phyloP scores from a whole-genome alignment of 495 filamentous ascomycete genomes.

The Filosporella fistucella region DNA sequence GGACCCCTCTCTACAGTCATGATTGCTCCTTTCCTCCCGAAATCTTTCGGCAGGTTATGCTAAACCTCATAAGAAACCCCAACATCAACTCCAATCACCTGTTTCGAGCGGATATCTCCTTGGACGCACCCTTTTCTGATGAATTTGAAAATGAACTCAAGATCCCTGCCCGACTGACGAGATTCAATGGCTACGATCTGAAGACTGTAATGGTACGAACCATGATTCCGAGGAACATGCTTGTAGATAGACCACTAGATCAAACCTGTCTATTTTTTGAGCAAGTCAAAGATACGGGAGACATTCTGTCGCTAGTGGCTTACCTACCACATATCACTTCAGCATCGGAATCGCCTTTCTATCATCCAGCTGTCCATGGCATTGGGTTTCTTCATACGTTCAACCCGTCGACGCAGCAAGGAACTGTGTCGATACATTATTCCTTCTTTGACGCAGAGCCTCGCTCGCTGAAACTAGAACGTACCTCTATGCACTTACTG shows the following conservation, averaged over 20 bases:
- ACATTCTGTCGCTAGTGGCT: conserved; percentile 54
- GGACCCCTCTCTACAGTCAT: conserved; percentile 47
- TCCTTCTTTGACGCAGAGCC: conserved; percentile 48
- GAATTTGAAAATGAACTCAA: conserved; percentile 4
- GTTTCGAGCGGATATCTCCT: conserved; percentile 82
- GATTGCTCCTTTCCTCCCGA: conserved; percentile 52
- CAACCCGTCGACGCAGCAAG: conserved; percentile 30
- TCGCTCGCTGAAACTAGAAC: conserved; percentile 49
- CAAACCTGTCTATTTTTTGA: conserved; percentile 77
- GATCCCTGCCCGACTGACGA: conserved; percentile 32
- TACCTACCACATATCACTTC: conserved; percentile 70
- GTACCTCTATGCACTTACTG: conserved; percentile 68
- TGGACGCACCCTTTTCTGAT: conserved; percentile 26
- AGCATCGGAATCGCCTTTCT: conserved; percentile 68
- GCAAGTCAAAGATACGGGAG: conserved; percentile 11
- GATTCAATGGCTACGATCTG: conserved; percentile 47
- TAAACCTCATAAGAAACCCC: conserved; percentile 76
- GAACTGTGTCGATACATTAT: conserved; percentile 64
- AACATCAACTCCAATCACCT: conserved; percentile 81
- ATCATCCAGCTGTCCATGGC: conserved; percentile 71
- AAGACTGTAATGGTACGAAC: conserved; percentile 62
- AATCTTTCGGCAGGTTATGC: conserved; percentile 59
- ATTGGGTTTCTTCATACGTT: conserved; percentile 72
- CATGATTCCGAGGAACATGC: conserved; percentile 76
- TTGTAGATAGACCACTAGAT: conserved; percentile 64